Evolutionary conservation across 2,329 filamentous ascomycete genomes (phyloP).

Genomic region (Cadophora sp.): DNA sequence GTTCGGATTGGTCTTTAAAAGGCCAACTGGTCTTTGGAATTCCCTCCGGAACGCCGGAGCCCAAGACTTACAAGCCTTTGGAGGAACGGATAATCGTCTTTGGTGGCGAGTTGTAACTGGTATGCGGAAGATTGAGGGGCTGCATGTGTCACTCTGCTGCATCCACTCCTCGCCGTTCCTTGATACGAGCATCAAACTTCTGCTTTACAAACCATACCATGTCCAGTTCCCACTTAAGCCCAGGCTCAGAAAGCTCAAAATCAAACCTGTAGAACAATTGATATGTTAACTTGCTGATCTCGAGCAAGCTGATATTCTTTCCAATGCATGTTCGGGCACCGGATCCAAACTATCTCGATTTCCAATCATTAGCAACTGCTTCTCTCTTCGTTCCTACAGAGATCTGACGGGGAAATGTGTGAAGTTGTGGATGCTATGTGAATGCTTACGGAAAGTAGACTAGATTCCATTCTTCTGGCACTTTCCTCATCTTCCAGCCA

Average conservation of each 20-base stretch:
- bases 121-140: no score
- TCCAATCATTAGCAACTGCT: constrained; percentile 31
- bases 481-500: constrained; percentile 46
- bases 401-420: no score
- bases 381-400: no score
- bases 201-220: constrained; percentile 50
- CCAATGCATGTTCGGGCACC: constrained; percentile 43
- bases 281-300: constrained; percentile 48
- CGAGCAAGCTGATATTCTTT: constrained; percentile 48
- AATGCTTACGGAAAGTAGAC: constrained; percentile 22
- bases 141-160: no score
- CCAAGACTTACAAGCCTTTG: no score
- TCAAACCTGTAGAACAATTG: constrained; percentile 42
- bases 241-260: constrained; percentile 43
- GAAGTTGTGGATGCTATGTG: no score
- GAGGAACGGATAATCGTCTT: no score
- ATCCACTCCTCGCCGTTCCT: no score
- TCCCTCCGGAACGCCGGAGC: no score
- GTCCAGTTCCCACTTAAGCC: constrained; percentile 45
- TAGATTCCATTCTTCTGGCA: constrained; percentile 1
- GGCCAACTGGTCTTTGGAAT: no score
- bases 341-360: constrained; percentile 36
- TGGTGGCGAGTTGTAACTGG: no score
- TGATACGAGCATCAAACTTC: constrained; percentile 15
- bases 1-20: no score